Conservation (phyloP, 768 basidiomycete species). For the Harrya chromipes region DNA sequence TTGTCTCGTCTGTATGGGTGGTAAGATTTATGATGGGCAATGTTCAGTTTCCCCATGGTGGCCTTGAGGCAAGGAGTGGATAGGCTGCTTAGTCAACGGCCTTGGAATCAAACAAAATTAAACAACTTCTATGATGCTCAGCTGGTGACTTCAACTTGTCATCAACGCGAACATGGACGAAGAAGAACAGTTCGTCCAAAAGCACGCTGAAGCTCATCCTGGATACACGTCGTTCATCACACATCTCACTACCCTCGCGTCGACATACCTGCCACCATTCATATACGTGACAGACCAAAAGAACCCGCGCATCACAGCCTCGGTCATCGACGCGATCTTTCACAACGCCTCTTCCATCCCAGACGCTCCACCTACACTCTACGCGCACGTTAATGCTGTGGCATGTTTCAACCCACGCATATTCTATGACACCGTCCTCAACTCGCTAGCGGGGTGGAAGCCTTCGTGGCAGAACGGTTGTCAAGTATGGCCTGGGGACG, state of each 20-base stretch:
- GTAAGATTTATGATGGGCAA: slow-evolving; percentile 90
- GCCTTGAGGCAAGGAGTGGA: not conserved
- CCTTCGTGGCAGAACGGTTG: slow-evolving; percentile 62
- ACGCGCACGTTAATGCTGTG: slow-evolving; percentile 51
- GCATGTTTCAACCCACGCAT: slow-evolving; percentile 60
- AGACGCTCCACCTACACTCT: slow-evolving; percentile 29
- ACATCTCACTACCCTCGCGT: slow-evolving; percentile 14
- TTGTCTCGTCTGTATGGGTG: slow-evolving; percentile 85
- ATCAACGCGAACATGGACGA: slow-evolving; percentile 18
- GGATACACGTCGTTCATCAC: slow-evolving; percentile 24
- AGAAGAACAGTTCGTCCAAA: slow-evolving; percentile 4
- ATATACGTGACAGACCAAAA: slow-evolving; percentile 5
- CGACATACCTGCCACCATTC: no score
- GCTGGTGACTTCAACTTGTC: no score
- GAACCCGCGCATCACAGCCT: slow-evolving; percentile 44
- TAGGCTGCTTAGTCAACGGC: slow-evolving; percentile 11
- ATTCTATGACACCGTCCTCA: slow-evolving; percentile 64
- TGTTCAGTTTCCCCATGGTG: slow-evolving; percentile 79
- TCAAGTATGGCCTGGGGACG: slow-evolving; percentile 49
- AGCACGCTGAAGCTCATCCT: slow-evolving; percentile 13
- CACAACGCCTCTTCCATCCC: slow-evolving; percentile 11
- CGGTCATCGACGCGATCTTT: slow-evolving; percentile 28
- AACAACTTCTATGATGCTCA: not conserved
- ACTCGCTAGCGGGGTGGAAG: slow-evolving; percentile 54
- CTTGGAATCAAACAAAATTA: slow-evolving; percentile 13